Evolutionary conservation across 805 yeast species (phyloP), one percentile per base, ranked within the genome.

Genomic region (Yarrowia sp.): DNA sequence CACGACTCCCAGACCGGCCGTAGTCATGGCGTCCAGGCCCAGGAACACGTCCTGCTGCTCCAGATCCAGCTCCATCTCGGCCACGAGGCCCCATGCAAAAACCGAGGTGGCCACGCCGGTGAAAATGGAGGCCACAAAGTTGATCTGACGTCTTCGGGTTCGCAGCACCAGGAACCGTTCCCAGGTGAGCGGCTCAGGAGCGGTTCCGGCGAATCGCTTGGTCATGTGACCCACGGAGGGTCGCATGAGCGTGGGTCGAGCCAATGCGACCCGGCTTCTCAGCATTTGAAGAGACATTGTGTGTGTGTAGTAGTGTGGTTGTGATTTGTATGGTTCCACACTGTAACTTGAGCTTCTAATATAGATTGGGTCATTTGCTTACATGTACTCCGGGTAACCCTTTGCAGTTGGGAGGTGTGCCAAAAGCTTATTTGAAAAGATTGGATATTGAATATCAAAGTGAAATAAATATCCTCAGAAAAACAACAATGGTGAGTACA

Each of bases 21-120:
- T 91, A 77, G 90, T 86, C 73, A 91, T 82, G n/a, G 97, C 92
- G 76, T 95, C 98, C 70, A 94, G 83, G 1, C 98, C 99, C 79
- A 90, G 85, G 63, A 94, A 84, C 70, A 87, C 85, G 77, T 91
- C 91, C 53, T 97, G 92, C 67, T 63, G 45, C 48, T 63, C 67
- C 45, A 94, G 90, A 77, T 94, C 98, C 70, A 95, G 86, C 76
- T 91, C 95, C 72, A 90, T 81, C 73, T 90, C 89, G 38, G 97
- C 88, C 65, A 93, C 82, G 76, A 87, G 88, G 0, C 85, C 86
- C 86, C 93, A 90, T 1, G 98, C 88, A 5, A 83, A 75, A 14
- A 83, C 81, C 26, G 91, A 85, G 1, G 96, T 92, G 8, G 83
- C 73, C 10, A 90, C 67, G 0, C 93, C 89, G 3, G 97, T 87